Evolutionary conservation across 495 filamentous ascomycete genomes (phyloP).

Genomic region (Tuber borchii): DNA sequence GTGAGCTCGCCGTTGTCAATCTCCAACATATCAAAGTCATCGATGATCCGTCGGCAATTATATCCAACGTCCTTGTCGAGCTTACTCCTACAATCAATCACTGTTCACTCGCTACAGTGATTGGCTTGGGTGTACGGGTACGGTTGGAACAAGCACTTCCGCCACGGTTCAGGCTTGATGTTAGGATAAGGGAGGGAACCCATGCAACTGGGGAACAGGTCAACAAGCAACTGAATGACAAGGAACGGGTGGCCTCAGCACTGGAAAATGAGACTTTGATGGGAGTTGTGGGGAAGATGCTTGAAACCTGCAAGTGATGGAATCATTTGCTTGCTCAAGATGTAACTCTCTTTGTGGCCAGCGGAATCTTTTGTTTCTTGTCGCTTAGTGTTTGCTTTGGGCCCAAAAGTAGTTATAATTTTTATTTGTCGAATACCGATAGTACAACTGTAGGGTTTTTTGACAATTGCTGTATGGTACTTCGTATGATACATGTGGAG

Average conservation of each 20-base stretch:
- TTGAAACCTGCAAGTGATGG: conserved; percentile 60
- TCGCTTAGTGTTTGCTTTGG: background rate
- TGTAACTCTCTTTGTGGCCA: background rate
- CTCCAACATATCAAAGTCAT: conserved; percentile 81
- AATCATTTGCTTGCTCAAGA: background rate
- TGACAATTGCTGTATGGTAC: background rate
- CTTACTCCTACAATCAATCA: conserved; percentile 98
- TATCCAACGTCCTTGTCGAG: conserved; percentile 57
- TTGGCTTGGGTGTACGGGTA: conserved; percentile 87
- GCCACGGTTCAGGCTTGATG: conserved; percentile 85
- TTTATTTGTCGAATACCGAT: background rate
- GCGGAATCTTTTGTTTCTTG: background rate
- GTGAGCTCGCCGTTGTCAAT: conserved; percentile 85
- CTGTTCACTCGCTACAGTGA: conserved; percentile 91
- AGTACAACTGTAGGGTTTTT: background rate
- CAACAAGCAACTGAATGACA: conserved; percentile 91
- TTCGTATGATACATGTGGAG: background rate
- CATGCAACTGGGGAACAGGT: conserved; percentile 90
- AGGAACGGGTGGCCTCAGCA: conserved; percentile 90
- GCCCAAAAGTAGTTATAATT: background rate
- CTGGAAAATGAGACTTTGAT: conserved; percentile 88
- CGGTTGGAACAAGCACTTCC: conserved; percentile 84
- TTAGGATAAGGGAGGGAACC: conserved; percentile 91
- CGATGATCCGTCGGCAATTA: conserved; percentile 49
- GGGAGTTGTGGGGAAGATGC: conserved; percentile 84